phyloP scores from a whole-genome alignment of 176 grass and related monocot species.

The Sorghum bicolor region Sorghum_bicolor_NCBIv3 NC_012878.2:57781001-57781500 shows the following conservation, averaged over 20 bases:
- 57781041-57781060: slow-evolving; percentile 99
- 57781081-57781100: slow-evolving; percentile 48
- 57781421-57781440: slow-evolving; percentile 18
- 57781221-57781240: not conserved
- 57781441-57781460: not conserved
- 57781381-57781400: not conserved
- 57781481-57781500: slow-evolving; percentile 7
- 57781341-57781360: slow-evolving; percentile 16
- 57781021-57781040: slow-evolving; percentile 86
- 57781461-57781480: not conserved
- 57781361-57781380: not conserved
- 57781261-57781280: not conserved
- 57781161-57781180: not conserved
- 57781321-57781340: slow-evolving; percentile 2
- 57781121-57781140: slow-evolving; percentile 95
- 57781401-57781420: not conserved
- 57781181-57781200: not conserved
- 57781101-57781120: slow-evolving; percentile 91
- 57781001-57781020: not conserved
- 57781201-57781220: not conserved
- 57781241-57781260: not conserved
- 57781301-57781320: slow-evolving; percentile 49
- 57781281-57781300: not conserved
- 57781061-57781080: slow-evolving; percentile 89
- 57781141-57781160: slow-evolving; percentile 89